Conservation (phyloP, 768 basidiomycete genomes). For the Porpolomopsis calyptriformis region DNA sequence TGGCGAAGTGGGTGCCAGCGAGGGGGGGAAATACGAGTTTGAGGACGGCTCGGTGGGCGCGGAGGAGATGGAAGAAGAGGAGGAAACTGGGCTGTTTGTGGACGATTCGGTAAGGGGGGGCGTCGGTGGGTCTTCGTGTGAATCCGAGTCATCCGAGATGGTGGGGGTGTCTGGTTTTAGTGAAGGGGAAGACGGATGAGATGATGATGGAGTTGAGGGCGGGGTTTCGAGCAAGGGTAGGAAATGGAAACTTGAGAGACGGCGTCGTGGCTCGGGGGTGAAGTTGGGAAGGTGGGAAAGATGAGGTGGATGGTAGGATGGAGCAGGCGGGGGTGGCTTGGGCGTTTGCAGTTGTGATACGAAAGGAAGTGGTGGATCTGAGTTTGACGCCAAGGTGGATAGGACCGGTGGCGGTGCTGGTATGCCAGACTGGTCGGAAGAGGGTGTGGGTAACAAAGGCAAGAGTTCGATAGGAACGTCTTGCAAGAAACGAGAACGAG, state of each 20-base stretch:
- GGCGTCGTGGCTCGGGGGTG: slow-evolving; percentile 12
- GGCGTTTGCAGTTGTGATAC: slow-evolving; percentile 4
- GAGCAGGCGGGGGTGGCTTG: slow-evolving; percentile 10
- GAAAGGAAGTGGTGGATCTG: slow-evolving; percentile 8
- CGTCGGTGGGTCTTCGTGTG: background rate
- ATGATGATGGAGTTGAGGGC: slow-evolving; percentile 9
- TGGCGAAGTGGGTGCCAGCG: background rate
- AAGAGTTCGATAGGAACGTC: background rate
- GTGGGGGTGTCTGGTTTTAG: background rate
- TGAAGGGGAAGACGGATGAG: slow-evolving; percentile 17
- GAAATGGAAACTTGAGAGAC: slow-evolving; percentile 25
- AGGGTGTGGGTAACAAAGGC: background rate
- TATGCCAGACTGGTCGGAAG: too few species aligned
- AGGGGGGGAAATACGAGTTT: background rate
- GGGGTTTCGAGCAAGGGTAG: slow-evolving; percentile 28
- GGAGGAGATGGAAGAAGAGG: background rate
- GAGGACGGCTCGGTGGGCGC: background rate
- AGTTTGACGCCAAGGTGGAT: background rate
- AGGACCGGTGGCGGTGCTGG: background rate
- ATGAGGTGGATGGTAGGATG: slow-evolving; percentile 13
- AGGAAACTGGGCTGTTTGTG: background rate
- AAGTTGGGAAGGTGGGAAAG: slow-evolving; percentile 24
- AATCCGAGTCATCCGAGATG: background rate
- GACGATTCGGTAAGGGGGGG: background rate
- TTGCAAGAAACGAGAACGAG: background rate